phyloP scores from a whole-genome alignment of 2,329 filamentous ascomycete species.

The Rasamsonia emersonii region DNA sequence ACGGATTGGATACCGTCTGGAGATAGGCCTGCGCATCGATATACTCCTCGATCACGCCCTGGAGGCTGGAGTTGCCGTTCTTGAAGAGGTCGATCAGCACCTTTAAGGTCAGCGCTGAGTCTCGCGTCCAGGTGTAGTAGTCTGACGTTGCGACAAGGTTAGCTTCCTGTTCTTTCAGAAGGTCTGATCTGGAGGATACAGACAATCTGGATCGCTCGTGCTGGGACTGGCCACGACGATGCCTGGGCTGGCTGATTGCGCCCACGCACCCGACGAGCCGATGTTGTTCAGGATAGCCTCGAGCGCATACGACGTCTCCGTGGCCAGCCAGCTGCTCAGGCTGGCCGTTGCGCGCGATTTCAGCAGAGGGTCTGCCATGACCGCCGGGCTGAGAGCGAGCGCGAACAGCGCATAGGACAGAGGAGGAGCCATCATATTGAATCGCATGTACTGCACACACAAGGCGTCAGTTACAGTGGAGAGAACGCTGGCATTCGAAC shows the following conservation, averaged over 20 bases:
- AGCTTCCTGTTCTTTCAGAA: neutral
- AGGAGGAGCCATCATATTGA: too few species aligned
- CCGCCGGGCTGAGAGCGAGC: too few species aligned
- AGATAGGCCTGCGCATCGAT: constrained; percentile 58
- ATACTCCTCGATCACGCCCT: constrained; percentile 58
- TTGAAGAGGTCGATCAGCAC: constrained; percentile 60
- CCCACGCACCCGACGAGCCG: constrained; percentile 43
- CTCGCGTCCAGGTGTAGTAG: constrained; percentile 70
- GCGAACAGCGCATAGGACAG: too few species aligned
- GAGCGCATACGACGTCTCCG: too few species aligned
- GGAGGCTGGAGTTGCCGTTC: constrained; percentile 50
- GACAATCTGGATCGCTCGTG: constrained; percentile 44
- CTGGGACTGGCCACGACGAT: constrained; percentile 51
- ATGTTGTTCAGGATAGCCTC: constrained; percentile 50
- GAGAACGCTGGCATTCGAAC: too few species aligned
- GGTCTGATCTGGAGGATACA: constrained; percentile 13
- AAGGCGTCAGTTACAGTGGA: too few species aligned
- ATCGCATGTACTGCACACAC: too few species aligned
- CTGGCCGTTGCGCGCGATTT: too few species aligned
- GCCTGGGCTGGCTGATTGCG: constrained; percentile 41
- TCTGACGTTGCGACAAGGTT: constrained; percentile 38
- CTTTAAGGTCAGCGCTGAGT: constrained; percentile 63
- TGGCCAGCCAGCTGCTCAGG: too few species aligned
- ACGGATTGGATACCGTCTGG: constrained; percentile 60
- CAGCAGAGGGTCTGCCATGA: too few species aligned